phyloP scores from a whole-genome alignment of 2,329 filamentous ascomycete genomes.

The Clonostachys byssicola region DNA sequence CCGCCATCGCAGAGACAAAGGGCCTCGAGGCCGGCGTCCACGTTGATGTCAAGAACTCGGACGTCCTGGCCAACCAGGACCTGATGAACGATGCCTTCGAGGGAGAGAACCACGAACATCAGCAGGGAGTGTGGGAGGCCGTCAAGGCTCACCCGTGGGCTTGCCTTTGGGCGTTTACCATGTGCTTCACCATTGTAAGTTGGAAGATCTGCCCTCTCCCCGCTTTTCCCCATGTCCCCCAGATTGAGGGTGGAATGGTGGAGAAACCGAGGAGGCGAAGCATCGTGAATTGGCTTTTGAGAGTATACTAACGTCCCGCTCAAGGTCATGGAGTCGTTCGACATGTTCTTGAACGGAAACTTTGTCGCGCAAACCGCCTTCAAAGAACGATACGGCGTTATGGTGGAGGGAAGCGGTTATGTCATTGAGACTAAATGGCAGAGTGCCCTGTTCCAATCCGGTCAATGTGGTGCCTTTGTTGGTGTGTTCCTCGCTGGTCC shows the following conservation, averaged over 20 bases:
- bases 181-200: constrained; percentile 44
- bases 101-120: constrained; percentile 35
- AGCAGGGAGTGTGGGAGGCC: constrained; percentile 29
- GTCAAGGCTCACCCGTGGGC: constrained; percentile 34
- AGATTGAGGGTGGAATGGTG: no score
- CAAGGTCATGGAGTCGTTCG: no score
- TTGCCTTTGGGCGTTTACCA: constrained; percentile 39
- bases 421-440: constrained; percentile 36
- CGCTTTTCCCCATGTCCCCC: no score
- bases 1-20: constrained; percentile 1
- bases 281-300: no score
- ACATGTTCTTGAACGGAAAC: no score
- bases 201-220: constrained; percentile 18
- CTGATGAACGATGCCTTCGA: constrained; percentile 33
- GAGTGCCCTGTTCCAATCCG: constrained; percentile 24
- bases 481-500: constrained; percentile 28
- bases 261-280: no score
- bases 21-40: constrained; percentile 3
- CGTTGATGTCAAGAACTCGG: constrained; percentile 21
- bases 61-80: constrained; percentile 25
- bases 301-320: no score
- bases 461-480: constrained; percentile 25
- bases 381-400: constrained; percentile 26
- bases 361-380: constrained; percentile 19
- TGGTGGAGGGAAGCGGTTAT: constrained; percentile 2